A percentile compares a stretch with the other conserved stretches of the same genome.
Conservation (phyloP, 2,329 filamentous ascomycete genomes). For the Claviceps purpurea region DNA sequence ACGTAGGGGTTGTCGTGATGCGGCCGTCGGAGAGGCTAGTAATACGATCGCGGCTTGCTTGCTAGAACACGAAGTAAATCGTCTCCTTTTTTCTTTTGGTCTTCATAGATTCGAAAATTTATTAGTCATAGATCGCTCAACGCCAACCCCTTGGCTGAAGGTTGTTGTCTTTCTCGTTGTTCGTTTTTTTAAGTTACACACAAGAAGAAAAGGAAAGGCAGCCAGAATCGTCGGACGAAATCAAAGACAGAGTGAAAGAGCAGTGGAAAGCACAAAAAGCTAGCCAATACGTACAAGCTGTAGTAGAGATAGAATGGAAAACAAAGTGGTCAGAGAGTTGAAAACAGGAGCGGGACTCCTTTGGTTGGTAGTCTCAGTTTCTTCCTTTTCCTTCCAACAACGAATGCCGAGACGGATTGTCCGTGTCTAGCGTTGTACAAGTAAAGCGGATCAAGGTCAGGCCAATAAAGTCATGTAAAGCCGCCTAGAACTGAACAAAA, state of each 20-base stretch:
- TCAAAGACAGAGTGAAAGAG: constrained; percentile 16
- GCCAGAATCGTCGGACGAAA: constrained; percentile 4
- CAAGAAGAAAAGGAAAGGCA: neutral
- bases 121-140: constrained; percentile 3
- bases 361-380: constrained; percentile 4
- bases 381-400: constrained; percentile 6
- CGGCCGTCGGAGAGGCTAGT: neutral
- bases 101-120: neutral
- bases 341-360: constrained; percentile 2
- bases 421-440: constrained; percentile 4
- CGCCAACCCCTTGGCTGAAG: neutral
- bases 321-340: constrained; percentile 4
- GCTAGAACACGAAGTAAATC: neutral
- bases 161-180: neutral
- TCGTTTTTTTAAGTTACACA: constrained; percentile 2
- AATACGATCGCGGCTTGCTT: neutral
- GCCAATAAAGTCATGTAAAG: neutral
- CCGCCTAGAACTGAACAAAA: neutral
- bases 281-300: constrained; percentile 40
- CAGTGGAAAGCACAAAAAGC: constrained; percentile 25
- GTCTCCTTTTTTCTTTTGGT: neutral
- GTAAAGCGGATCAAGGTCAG: constrained; percentile 3
- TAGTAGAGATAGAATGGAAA: constrained; percentile 1
- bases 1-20: neutral
- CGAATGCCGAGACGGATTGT: constrained; percentile 1